These are phyloP conservation scores for Eimeria acervulina DNA, from an alignment of 169 alveolate species.

Conservation along the genomic window DNA sequence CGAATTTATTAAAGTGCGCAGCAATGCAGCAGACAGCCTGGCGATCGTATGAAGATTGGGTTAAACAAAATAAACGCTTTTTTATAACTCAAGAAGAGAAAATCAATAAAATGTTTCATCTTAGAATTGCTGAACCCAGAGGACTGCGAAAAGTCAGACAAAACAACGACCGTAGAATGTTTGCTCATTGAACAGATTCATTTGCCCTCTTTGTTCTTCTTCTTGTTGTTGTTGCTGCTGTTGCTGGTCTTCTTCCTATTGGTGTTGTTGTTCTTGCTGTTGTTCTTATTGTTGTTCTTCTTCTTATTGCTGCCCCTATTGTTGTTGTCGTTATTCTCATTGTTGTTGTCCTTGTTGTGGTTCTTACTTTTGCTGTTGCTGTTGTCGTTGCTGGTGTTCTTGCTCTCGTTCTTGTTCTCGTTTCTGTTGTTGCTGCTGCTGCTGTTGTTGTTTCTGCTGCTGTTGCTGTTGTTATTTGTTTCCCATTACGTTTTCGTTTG, in stretches of 20 bases:
- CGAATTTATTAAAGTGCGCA: constrained; percentile 69
- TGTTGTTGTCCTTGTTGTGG: background rate
- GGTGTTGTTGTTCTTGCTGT: background rate
- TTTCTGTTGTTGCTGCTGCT: background rate
- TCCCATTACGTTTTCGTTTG: too few species aligned
- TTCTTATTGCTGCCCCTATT: background rate
- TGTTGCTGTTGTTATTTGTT: background rate
- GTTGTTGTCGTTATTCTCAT: background rate
- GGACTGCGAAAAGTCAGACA: constrained; percentile 64
- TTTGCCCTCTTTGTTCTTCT: background rate
- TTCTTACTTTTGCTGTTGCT: too few species aligned
- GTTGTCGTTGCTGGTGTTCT: too few species aligned
- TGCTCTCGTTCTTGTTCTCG: too few species aligned
- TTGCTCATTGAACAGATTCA: background rate
- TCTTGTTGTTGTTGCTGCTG: background rate
- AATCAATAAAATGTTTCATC: constrained; percentile 59
- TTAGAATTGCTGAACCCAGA: constrained; percentile 74
- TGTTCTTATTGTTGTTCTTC: background rate
- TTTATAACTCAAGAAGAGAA: constrained; percentile 74
- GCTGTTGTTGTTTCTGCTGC: too few species aligned
- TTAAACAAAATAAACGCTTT: background rate
- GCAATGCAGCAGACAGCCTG: constrained; percentile 43
- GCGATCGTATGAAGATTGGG: constrained; percentile 10
- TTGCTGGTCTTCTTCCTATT: background rate
- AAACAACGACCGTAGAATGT: too few species aligned